Percentiles rank a stretch among this genome's conserved stretches.
phyloP scores from a whole-genome alignment of 306 rosid genomes.

The Trifolium pratense region DNA sequence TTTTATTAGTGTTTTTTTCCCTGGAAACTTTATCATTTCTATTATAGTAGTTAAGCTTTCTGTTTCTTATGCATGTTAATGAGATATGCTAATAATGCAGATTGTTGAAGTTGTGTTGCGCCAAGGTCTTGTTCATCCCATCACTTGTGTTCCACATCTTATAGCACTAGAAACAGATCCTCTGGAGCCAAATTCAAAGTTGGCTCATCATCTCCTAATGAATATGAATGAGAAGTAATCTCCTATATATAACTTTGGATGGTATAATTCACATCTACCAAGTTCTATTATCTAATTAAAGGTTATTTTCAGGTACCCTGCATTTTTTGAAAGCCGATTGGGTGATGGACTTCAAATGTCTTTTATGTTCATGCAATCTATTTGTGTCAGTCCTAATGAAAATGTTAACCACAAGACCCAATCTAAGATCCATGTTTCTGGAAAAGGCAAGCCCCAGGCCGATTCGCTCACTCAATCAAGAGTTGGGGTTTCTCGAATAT shows the following conservation, averaged over 20 bases:
- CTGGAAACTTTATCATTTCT: constrained; percentile 6
- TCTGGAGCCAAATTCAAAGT: constrained; percentile 72
- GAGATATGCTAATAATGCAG: constrained; percentile 53
- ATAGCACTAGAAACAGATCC: constrained; percentile 99
- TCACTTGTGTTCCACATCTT: constrained; percentile 94
- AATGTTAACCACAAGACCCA: constrained; percentile 54
- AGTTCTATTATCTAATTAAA: constrained; percentile 43
- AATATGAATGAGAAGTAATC: constrained; percentile 95
- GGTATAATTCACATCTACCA: constrained; percentile 20
- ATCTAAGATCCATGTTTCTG: constrained; percentile 56
- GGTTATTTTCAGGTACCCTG: constrained; percentile 84
- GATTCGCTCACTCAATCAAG: constrained; percentile 80
- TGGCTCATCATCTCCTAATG: constrained; percentile 96
- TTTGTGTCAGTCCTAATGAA: constrained; percentile 63
- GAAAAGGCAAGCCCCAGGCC: constrained; percentile 69
- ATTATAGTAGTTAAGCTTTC: constrained; percentile 13
- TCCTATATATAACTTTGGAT: constrained; percentile 26
- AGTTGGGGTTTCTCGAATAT: constrained; percentile 96
- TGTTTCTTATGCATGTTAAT: constrained; percentile 16
- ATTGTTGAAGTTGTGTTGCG: constrained; percentile 95
- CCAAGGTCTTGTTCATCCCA: constrained; percentile 99
- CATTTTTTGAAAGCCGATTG: constrained; percentile 94
- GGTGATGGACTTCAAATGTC: constrained; percentile 99
- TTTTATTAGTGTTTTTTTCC: constrained; percentile 2
- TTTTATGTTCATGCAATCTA: constrained; percentile 76